phyloP scores from a whole-genome alignment of 441 rosid species.

The Brassica hybrid region DNA sequence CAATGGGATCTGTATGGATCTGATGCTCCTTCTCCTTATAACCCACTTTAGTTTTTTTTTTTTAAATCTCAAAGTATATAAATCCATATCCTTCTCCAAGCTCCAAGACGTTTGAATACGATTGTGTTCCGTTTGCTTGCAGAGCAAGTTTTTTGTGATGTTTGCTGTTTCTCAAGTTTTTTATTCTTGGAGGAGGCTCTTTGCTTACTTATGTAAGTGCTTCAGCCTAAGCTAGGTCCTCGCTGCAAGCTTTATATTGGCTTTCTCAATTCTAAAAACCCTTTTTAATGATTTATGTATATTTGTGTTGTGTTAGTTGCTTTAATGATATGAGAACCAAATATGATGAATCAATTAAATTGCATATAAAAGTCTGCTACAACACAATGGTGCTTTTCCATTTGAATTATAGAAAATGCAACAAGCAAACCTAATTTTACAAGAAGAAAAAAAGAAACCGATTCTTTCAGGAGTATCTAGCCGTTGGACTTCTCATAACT shows the following conservation, averaged over 20 bases:
- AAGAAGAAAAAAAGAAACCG: slow-evolving; percentile 22
- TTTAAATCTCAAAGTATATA: background rate
- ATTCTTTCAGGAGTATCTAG: slow-evolving; percentile 58
- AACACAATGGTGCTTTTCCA: slow-evolving; percentile 22
- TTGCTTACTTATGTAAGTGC: background rate
- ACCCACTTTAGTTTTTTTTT: slow-evolving; percentile 75
- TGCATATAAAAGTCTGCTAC: slow-evolving; percentile 34
- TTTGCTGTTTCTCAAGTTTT: too few species aligned
- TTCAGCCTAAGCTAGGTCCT: background rate
- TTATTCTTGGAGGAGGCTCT: too few species aligned
- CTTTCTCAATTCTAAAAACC: background rate
- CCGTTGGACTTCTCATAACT: slow-evolving; percentile 78
- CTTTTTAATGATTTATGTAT: background rate
- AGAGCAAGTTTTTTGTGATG: slow-evolving; percentile 86
- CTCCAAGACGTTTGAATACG: too few species aligned
- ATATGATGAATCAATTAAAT: slow-evolving; percentile 25
- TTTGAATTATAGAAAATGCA: slow-evolving; percentile 29
- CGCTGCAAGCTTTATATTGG: background rate
- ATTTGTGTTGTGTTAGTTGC: background rate
- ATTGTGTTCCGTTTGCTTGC: slow-evolving; percentile 26
- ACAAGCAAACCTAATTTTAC: slow-evolving; percentile 35
- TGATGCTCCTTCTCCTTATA: slow-evolving; percentile 95
- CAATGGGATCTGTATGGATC: slow-evolving; percentile 96
- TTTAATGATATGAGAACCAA: background rate
- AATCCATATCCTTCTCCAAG: too few species aligned